Evolutionary conservation across 2,329 filamentous ascomycete species (phyloP), one percentile per base, ranked within the genome.

Genomic region (Cordyceps militaris): DNA sequence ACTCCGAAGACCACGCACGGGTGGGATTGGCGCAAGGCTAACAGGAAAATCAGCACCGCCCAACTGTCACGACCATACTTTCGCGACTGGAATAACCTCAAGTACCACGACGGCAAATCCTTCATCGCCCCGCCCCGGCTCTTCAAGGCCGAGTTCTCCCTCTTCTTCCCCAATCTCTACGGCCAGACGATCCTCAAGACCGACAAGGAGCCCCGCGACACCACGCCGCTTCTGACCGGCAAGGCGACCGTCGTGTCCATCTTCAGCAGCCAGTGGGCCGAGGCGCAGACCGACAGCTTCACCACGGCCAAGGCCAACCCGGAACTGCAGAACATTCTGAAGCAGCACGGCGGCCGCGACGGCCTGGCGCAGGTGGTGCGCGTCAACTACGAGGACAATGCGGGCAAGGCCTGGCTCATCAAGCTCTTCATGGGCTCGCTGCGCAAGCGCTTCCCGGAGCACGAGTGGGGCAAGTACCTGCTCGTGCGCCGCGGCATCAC

Each of bases 81-180:
- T 76, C 88, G 91, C 71, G 93, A 99, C 79, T 97, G 91, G 88
- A 84, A 83, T 60, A 94, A 95, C 73, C 82, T 97, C 72, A 79
- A 80, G 54, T 81, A 86, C 63, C 86, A 94, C 74, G 84, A 91
- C 66, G 94, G 94, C 67, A 99, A 99, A 74, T 91, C 91, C 24
- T 99, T 97, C 74, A 77, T 93, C 53, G 86, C 91, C 21, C 93
- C 93, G 38, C 84, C 88, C 4, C 80, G 87, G n/a, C 80, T 93
- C 50, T 97, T 97, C 79, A 88, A 86, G 67, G 81, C 81, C 63
- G 89, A 95, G 40, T 81, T 85, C 53, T 88, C 93, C 5, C 82
- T 97, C 62, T 97, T 88, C 78, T 97, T 99, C 75, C 94, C 94
- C 47, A 99, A 99, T 74, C 78, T 99, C 59, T 83, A 82, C 69